Base-by-base conservation (phyloP, 345 rosid genomes). In the Ceriops tagal region DNA sequence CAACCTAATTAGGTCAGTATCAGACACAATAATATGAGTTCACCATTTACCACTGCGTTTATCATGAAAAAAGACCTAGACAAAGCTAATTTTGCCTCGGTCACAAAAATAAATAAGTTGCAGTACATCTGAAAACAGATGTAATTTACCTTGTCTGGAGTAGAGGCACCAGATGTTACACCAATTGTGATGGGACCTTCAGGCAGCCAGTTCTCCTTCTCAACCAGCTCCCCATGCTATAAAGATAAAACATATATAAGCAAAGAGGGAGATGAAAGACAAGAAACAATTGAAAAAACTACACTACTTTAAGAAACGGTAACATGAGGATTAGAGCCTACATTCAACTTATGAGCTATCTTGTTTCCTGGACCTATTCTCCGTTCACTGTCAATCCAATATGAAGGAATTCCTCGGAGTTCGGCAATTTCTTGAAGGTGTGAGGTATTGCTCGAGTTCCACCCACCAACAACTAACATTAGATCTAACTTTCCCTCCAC, bases 371-470 rank as follows among this genome's bases (percentile, higher is more conserved):
- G 97, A 43, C 97, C 96, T 47, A 95, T 85, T 81, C 99, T 83
- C 84, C 81, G 58, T 78, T 92, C 99, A 72, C 80, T 79, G 73
- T 95, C 99, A 6, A 95, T 73, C 99, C 99, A 95, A 61, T 90
- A 92, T 4, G 99, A 95, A 61, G 99, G 99, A 68, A 92, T 92
- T 35, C 91, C 93, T 28, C 78, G 90, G n/a, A 52, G 86, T 83
- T 95, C 99, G 11, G 97, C 78, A 74, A 95, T 95, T 77, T 95
- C 97, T 73, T 95, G 99, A 82, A 95, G 96, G 80, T 95, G 99
- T 30, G 99, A 95, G 21, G 99, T 95, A 84, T 95, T 95, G 78
- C 99, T 95, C 9, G 99, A 95, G 79, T 95, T 95, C 96, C 97
- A 92, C 28, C 99, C 99, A 22, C 99, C 99, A 4, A 95, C 86